These are phyloP conservation scores for Hypoxylon sp. DNA, from an alignment of 2,329 filamentous ascomycete species.

Conservation along the genomic window DNA sequence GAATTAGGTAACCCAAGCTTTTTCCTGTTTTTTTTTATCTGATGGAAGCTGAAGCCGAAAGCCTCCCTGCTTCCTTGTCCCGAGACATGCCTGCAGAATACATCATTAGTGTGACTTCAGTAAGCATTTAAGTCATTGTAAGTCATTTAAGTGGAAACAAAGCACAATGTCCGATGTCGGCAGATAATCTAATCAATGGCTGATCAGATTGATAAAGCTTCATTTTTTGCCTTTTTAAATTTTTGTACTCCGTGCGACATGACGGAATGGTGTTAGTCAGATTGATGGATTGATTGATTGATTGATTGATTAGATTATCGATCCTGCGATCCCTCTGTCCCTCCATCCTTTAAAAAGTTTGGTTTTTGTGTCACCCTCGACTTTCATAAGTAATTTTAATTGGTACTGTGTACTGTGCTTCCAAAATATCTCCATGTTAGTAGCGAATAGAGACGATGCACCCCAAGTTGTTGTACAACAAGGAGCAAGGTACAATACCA, in stretches of 20 bases:
- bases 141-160: too few relatives aligned
- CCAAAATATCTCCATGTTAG: too few relatives aligned
- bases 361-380: constrained; percentile 22
- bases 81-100: too few relatives aligned
- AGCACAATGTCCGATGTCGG: constrained; percentile 31
- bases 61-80: too few relatives aligned
- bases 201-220: constrained; percentile 35
- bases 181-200: constrained; percentile 28
- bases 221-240: too few relatives aligned
- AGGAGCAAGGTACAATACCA: neutral
- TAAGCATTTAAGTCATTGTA: too few relatives aligned
- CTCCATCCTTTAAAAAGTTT: constrained; percentile 15
- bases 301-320: constrained; percentile 46
- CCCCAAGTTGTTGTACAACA: neutral
- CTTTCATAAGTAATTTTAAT: too few relatives aligned
- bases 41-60: too few relatives aligned
- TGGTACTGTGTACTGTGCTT: constrained; percentile 19
- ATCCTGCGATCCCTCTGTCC: constrained; percentile 29
- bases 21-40: constrained; percentile 18
- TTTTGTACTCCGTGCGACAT: constrained; percentile 16
- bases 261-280: too few relatives aligned
- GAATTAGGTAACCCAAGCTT: too few relatives aligned
- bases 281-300: constrained; percentile 1
- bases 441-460: too few relatives aligned
- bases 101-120: too few relatives aligned